Evolutionary conservation across 192 early-diverging fungal species (phyloP).

Genomic region (Podila clonocystis): DNA sequence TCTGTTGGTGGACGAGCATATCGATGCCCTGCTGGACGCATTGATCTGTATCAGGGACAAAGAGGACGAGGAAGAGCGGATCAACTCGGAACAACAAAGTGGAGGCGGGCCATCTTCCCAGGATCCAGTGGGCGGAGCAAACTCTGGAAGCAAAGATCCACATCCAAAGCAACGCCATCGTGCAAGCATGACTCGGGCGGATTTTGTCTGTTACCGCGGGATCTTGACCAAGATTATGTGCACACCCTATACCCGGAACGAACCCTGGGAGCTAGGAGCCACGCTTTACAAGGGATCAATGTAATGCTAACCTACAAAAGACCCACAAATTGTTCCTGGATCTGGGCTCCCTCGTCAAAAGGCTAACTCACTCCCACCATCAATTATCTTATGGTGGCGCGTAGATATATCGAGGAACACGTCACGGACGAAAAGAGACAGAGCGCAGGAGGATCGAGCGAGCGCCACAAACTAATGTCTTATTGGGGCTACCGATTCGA

Average conservation of each 20-base stretch:
- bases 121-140: conserved; percentile 46
- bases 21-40: conserved; percentile 83
- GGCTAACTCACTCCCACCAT: too few relatives aligned
- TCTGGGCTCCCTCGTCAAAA: neutral
- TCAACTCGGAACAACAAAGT: neutral
- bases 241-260: conserved; percentile 80
- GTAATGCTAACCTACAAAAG: neutral
- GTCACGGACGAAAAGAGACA: conserved; percentile 53
- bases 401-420: conserved; percentile 87
- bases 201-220: conserved; percentile 80
- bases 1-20: conserved; percentile 68
- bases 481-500: conserved; percentile 97
- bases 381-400: conserved; percentile 13
- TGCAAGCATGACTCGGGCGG: conserved; percentile 19
- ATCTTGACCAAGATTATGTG: conserved; percentile 89
- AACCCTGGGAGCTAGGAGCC: conserved; percentile 85
- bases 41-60: conserved; percentile 54
- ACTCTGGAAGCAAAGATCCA: neutral
- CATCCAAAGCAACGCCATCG: neutral
- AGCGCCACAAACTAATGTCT: conserved; percentile 72
- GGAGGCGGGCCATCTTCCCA: neutral
- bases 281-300: conserved; percentile 70
- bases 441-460: conserved; percentile 50
- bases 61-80: conserved; percentile 12
- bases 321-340: neutral